A percentile compares a stretch with the other conserved stretches of the same genome.
Conservation (phyloP, 2,329 filamentous ascomycete species). For the Tolypocladium pustulatum region DNA sequence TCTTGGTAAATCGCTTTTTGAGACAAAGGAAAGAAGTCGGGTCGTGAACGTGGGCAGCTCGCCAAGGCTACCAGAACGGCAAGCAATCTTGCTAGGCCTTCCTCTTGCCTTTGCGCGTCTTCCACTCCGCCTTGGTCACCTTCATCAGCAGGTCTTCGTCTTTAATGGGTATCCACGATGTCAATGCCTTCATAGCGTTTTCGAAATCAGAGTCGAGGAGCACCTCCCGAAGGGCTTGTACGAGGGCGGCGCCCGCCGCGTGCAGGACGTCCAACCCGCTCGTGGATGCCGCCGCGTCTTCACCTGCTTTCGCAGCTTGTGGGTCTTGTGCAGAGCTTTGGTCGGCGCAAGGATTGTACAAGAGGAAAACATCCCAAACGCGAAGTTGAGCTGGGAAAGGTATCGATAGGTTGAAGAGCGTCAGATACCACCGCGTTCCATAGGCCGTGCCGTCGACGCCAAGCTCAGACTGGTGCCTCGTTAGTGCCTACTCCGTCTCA, state of each 20-base stretch:
- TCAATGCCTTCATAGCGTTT: constrained; percentile 94
- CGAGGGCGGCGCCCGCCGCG: constrained; percentile 78
- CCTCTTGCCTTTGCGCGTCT: constrained; percentile 43
- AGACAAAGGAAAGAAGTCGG: constrained; percentile 1
- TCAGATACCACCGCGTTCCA: constrained; percentile 94
- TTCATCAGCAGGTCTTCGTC: constrained; percentile 92
- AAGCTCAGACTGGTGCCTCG: constrained; percentile 50
- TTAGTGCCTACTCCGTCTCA: not conserved
- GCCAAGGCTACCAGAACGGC: constrained; percentile 13
- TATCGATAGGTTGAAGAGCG: constrained; percentile 92
- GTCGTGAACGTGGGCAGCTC: not conserved
- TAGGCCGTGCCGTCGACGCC: constrained; percentile 84
- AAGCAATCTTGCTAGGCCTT: constrained; percentile 22
- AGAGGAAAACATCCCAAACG: constrained; percentile 96
- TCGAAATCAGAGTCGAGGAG: constrained; percentile 92
- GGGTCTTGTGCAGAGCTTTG: constrained; percentile 1
- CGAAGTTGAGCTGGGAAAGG: constrained; percentile 89
- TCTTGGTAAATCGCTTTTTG: constrained; percentile 1
- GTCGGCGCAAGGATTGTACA: constrained; percentile 48
- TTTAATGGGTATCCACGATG: constrained; percentile 85
- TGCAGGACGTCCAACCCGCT: constrained; percentile 75
- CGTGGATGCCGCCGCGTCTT: constrained; percentile 6
- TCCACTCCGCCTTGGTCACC: constrained; percentile 81
- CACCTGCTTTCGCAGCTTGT: not conserved
- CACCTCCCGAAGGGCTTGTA: constrained; percentile 81